A percentile compares a stretch with the other conserved stretches of the same genome.
These are phyloP conservation scores for Phaeoacremonium minimum DNA, from an alignment of 2,329 filamentous ascomycete genomes.

Conservation along the genomic window DNA sequence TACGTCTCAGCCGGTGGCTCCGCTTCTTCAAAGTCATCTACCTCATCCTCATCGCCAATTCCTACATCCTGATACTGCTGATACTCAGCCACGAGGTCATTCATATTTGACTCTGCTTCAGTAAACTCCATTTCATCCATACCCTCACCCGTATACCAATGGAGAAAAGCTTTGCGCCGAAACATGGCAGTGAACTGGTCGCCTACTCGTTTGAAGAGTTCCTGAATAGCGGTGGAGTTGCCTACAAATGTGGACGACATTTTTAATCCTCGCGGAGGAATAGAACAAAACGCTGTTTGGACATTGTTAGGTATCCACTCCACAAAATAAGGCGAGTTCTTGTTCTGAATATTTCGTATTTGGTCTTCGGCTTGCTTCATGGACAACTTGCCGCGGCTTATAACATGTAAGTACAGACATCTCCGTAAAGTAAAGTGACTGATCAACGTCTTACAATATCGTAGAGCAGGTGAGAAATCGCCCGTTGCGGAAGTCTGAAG, in stretches of 20 bases:
- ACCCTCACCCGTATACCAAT: conserved; percentile 99
- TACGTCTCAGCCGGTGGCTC: conserved; percentile 65
- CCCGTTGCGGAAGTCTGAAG: conserved; percentile 98
- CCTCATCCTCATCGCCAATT: conserved; percentile 94
- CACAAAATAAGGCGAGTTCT: conserved; percentile 99
- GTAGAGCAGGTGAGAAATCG: conserved; percentile 99
- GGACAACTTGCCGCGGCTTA: conserved; percentile 93
- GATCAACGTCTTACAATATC: conserved; percentile 74
- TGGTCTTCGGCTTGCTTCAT: conserved; percentile 99
- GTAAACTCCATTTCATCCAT: conserved; percentile 99
- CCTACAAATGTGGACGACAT: conserved; percentile 99
- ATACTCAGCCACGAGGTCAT: conserved; percentile 98
- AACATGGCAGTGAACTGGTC: conserved; percentile 99
- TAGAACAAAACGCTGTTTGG: conserved; percentile 98
- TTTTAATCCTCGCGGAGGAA: conserved; percentile 94
- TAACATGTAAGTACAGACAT: conserved; percentile 20
- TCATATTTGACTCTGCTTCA: conserved; percentile 99
- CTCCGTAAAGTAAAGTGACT: background rate
- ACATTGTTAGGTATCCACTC: conserved; percentile 99
- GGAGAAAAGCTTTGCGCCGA: conserved; percentile 99
- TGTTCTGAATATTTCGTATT: conserved; percentile 99
- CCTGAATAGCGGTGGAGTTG: conserved; percentile 99
- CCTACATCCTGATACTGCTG: conserved; percentile 99
- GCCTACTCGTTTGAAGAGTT: conserved; percentile 99
- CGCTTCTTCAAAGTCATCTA: conserved; percentile 78